Evolutionary conservation across 208 protist genomes (phyloP), one percentile per base, ranked within the genome.

Genomic region (Trichomonas vaginalis): DNA sequence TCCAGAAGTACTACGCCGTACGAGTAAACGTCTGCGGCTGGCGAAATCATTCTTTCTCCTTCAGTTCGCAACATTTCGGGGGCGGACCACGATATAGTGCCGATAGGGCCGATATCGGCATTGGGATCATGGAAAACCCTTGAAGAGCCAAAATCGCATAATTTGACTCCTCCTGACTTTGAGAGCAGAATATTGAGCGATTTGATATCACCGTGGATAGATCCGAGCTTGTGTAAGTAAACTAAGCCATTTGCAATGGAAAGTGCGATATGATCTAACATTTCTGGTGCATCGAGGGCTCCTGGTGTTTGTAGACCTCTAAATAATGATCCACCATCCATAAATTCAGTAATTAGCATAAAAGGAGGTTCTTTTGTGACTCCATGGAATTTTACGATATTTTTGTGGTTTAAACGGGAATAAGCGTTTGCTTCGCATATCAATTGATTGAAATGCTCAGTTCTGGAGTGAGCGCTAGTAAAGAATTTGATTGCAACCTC

Each of bases 121-220:
- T 4, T 21, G 10, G 23, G 35, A 35, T 95, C 86, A 47, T 9
- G 47, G 21, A 39, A 49, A 51, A 95, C 51, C 37, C 46, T 47
- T 8, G 27, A 35, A 35, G 40, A 47, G 47, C 96, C 96, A 90
- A 97, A 97, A 88, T 97, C 96, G 23, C 96, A 96, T 23, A 97
- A 95, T 79, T 97, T 97, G 51, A 95, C 79, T 80, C 6, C 0
- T 39, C 96, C 96, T 4, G 95, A 14, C 6, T 96, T 70, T 0
- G 61, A 96, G 1, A 97, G 49, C 8, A 95, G 32, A 46, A 56
- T 86, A 45, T 96, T 96, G 23, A 70, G 49, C 32, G 96, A 96
- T 96, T 99, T 99, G 61, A 99, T 98, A 96, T 99, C 98, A 40
- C 98, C 96, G 95, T 99, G 98, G 39, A 99, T 98, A 95, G 98